Evolutionary conservation across 2,329 filamentous ascomycete genomes (phyloP).

Genomic region (Alternaria atra): DNA sequence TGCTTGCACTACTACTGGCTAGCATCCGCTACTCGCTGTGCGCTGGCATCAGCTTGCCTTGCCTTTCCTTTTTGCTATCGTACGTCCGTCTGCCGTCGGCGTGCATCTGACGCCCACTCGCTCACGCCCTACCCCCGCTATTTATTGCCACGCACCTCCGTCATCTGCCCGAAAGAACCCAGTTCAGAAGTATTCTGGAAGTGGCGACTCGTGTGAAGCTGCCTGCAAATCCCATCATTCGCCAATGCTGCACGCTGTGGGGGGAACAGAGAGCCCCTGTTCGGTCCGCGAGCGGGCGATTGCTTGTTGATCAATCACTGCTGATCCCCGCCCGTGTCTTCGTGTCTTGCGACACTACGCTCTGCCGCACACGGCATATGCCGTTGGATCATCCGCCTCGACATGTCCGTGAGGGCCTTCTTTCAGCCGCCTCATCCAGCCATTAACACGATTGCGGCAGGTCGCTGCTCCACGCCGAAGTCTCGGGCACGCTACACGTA

Average conservation of each 20-base stretch:
- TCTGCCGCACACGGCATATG: not conserved
- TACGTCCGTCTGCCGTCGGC: not conserved
- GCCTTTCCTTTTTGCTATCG: not conserved
- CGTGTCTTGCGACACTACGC: not conserved
- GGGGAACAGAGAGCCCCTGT: slow-evolving; percentile 5
- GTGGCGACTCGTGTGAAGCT: slow-evolving; percentile 16
- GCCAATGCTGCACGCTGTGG: slow-evolving; percentile 19
- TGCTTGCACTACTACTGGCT: slow-evolving; percentile 1
- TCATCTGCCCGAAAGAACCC: slow-evolving; percentile 24
- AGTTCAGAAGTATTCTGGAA: slow-evolving; percentile 26
- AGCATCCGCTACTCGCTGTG: slow-evolving; percentile 8
- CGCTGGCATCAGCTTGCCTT: slow-evolving; percentile 8
- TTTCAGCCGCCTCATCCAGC: not conserved
- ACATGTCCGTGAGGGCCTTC: not conserved
- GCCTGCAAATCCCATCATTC: slow-evolving; percentile 15
- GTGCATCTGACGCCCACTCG: not conserved
- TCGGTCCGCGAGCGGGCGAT: slow-evolving; percentile 22
- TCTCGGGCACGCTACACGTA: slow-evolving; percentile 26
- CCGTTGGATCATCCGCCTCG: not conserved
- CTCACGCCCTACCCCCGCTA: not conserved
- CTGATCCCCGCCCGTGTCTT: slow-evolving; percentile 6
- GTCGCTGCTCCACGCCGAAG: slow-evolving; percentile 20
- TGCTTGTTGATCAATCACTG: slow-evolving; percentile 19
- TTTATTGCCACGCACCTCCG: slow-evolving; percentile 23
- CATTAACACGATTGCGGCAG: slow-evolving; percentile 26